Conservation (phyloP, 176 grass and related monocot species). For the Triticum dicoccoides region DNA sequence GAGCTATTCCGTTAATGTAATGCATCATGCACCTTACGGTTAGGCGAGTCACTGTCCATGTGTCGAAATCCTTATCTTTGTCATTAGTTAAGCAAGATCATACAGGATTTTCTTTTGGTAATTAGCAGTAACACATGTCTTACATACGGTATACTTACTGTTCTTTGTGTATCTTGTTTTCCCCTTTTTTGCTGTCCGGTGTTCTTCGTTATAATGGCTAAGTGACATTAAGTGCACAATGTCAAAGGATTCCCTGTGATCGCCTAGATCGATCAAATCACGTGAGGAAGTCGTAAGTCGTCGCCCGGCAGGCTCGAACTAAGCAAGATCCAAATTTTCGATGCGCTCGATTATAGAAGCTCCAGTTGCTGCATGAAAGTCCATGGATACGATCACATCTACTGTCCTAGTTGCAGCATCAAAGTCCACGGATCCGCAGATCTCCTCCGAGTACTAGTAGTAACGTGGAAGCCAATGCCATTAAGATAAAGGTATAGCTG, state of each 20-base stretch:
- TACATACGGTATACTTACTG: background rate
- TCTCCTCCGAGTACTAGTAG: background rate
- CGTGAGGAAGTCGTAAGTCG: background rate
- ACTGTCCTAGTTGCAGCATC: background rate
- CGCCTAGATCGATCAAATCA: background rate
- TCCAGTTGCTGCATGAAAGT: background rate
- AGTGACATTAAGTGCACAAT: background rate
- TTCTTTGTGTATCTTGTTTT: background rate
- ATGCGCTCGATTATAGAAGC: background rate
- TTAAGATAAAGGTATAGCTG: background rate
- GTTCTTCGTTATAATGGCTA: background rate
- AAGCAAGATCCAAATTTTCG: background rate
- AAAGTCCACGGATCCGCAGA: background rate
- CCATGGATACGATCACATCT: background rate
- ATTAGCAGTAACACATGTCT: background rate
- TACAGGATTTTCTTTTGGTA: background rate
- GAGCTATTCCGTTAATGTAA: too few relatives aligned
- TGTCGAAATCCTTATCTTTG: background rate
- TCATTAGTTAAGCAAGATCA: too few relatives aligned
- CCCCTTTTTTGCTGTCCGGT: background rate
- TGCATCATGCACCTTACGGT: too few relatives aligned
- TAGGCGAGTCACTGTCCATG: background rate
- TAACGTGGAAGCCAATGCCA: background rate
- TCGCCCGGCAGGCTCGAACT: background rate
- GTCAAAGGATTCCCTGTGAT: background rate